phyloP scores from a whole-genome alignment of 176 grass and related monocot species.

The Oryza glumipatula region DNA sequence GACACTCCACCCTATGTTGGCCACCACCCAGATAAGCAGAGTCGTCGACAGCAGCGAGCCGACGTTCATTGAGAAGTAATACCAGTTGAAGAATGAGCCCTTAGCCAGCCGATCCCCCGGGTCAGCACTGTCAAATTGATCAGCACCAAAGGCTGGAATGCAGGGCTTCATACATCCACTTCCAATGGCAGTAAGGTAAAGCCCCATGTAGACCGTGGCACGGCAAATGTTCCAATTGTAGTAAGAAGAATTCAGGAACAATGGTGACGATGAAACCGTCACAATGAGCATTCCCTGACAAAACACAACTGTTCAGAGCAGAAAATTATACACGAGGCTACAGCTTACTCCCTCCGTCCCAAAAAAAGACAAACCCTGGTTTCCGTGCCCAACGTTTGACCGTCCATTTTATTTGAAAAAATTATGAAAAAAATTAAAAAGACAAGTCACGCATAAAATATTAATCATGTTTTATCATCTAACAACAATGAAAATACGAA shows the following conservation, averaged over 20 bases:
- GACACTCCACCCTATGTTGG: constrained; percentile 41
- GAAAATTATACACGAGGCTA: neutral
- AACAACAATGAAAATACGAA: no score
- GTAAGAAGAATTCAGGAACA: neutral
- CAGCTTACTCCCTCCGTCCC: no score
- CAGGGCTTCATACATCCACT: constrained; percentile 57
- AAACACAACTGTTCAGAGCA: neutral
- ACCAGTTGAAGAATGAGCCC: constrained; percentile 60
- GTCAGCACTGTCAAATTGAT: constrained; percentile 38
- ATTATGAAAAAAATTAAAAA: no score
- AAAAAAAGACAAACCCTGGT: no score
- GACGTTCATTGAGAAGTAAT: constrained; percentile 46
- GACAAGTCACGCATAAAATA: no score
- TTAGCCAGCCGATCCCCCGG: constrained; percentile 18
- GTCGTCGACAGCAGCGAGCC: constrained; percentile 42
- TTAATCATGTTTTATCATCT: no score
- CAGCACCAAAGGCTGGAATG: constrained; percentile 27
- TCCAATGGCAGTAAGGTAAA: constrained; percentile 49
- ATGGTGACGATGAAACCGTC: constrained; percentile 36
- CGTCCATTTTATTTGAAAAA: no score
- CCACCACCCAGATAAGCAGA: constrained; percentile 48
- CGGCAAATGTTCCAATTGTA: neutral
- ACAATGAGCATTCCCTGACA: constrained; percentile 44
- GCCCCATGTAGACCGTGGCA: constrained; percentile 35
- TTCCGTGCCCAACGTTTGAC: no score